Conservation (phyloP, 2,329 filamentous ascomycete species). For the Xylaria sp. region DNA sequence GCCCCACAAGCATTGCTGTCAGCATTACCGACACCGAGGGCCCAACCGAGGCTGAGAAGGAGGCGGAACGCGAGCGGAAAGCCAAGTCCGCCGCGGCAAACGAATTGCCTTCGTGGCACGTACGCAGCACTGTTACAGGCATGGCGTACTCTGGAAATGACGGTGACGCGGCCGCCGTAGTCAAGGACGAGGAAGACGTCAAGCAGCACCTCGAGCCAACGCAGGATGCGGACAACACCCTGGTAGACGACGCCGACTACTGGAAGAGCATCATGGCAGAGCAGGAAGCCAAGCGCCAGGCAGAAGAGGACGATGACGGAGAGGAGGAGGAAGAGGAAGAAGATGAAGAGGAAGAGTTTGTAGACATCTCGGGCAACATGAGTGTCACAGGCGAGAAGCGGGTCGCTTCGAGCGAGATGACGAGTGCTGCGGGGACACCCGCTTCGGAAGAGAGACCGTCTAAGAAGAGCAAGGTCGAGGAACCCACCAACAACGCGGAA, state of each 20-base stretch:
- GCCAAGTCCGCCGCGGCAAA: constrained; percentile 70
- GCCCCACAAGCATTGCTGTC: constrained; percentile 69
- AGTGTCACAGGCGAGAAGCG: constrained; percentile 36
- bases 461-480: constrained; percentile 57
- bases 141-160: constrained; percentile 56
- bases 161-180: constrained; percentile 36
- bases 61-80: constrained; percentile 65
- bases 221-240: constrained; percentile 55
- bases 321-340: constrained; percentile 36
- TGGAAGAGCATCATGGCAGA: constrained; percentile 57
- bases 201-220: constrained; percentile 48
- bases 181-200: constrained; percentile 47
- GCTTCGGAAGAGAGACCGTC: constrained; percentile 45
- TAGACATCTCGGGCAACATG: constrained; percentile 37
- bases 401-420: constrained; percentile 33
- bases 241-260: constrained; percentile 69
- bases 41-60: constrained; percentile 67
- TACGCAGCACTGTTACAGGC: constrained; percentile 68
- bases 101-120: constrained; percentile 71
- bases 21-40: constrained; percentile 69
- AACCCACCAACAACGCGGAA: constrained; percentile 39
- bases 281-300: constrained; percentile 54
- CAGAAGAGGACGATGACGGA: constrained; percentile 47
- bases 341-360: constrained; percentile 40
- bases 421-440: constrained; percentile 37